Evolutionary conservation across 1,284 basidiomycete species (phyloP).

Genomic region (Ustilago tritici): DNA sequence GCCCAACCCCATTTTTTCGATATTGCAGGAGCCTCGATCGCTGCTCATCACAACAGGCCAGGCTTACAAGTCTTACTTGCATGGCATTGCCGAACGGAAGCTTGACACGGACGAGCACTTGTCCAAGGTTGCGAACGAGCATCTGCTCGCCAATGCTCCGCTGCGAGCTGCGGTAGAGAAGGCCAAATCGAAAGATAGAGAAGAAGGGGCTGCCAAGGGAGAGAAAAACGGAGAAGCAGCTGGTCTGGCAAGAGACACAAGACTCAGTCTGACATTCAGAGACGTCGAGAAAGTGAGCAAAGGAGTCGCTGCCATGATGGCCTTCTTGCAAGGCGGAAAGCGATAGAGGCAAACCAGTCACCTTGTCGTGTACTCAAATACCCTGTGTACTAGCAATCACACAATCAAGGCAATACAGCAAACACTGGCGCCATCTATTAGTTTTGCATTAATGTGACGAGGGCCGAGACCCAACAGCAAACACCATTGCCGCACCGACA

Average conservation of each 20-base stretch:
- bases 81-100: constrained; percentile 72
- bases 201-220: constrained; percentile 71
- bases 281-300: constrained; percentile 74
- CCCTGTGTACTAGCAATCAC: background rate
- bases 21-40: constrained; percentile 66
- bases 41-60: constrained; percentile 62
- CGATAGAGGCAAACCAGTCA: background rate
- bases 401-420: background rate
- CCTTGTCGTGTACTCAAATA: background rate
- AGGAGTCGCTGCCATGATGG: constrained; percentile 56
- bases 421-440: background rate
- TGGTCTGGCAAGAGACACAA: constrained; percentile 74
- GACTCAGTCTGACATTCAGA: constrained; percentile 88
- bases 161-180: constrained; percentile 22
- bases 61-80: constrained; percentile 62
- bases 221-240: constrained; percentile 14
- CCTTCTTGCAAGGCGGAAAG: constrained; percentile 43
- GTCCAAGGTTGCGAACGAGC: constrained; percentile 47
- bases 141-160: constrained; percentile 30
- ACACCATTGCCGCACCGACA: constrained; percentile 33
- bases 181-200: constrained; percentile 10
- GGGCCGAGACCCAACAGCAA: constrained; percentile 35
- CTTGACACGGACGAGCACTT: constrained; percentile 50
- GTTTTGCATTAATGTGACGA: constrained; percentile 2
- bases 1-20: constrained; percentile 58